These are phyloP conservation scores for Beauveria sp. DNA, from an alignment of 2,329 filamentous ascomycete species.

Conservation along the genomic window DNA sequence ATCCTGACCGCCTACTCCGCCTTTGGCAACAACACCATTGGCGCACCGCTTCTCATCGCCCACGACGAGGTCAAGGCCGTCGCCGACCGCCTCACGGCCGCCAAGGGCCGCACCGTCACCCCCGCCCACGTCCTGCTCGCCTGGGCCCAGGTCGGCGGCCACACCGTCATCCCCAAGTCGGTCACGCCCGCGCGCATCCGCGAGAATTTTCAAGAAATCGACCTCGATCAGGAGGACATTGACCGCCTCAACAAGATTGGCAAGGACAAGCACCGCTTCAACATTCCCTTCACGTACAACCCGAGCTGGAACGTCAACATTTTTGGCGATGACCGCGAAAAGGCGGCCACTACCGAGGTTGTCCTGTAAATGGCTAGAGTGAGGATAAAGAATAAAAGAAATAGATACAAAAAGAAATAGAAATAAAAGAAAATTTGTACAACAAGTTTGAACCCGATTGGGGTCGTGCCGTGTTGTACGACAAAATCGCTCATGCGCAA, in stretches of 20 bases:
- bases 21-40: constrained; percentile 39
- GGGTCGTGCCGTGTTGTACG: background rate
- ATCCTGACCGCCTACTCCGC: constrained; percentile 59
- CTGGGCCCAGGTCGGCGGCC: constrained; percentile 53
- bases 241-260: constrained; percentile 55
- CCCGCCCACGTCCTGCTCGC: constrained; percentile 43
- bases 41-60: constrained; percentile 48
- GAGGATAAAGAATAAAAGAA: background rate
- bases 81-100: constrained; percentile 37
- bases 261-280: constrained; percentile 33
- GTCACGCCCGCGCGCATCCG: constrained; percentile 61
- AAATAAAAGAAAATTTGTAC: background rate
- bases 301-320: constrained; percentile 51
- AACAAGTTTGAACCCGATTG: background rate
- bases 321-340: constrained; percentile 47
- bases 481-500: background rate
- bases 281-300: constrained; percentile 37
- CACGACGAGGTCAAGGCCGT: constrained; percentile 47
- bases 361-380: constrained; percentile 23
- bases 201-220: constrained; percentile 61
- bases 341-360: constrained; percentile 40
- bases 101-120: constrained; percentile 31
- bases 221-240: constrained; percentile 52
- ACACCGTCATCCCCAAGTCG: constrained; percentile 68
- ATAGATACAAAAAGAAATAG: background rate